Evolutionary conservation across 139 green algal genomes (phyloP).

Genomic region (Coelastrella sp.): DNA sequence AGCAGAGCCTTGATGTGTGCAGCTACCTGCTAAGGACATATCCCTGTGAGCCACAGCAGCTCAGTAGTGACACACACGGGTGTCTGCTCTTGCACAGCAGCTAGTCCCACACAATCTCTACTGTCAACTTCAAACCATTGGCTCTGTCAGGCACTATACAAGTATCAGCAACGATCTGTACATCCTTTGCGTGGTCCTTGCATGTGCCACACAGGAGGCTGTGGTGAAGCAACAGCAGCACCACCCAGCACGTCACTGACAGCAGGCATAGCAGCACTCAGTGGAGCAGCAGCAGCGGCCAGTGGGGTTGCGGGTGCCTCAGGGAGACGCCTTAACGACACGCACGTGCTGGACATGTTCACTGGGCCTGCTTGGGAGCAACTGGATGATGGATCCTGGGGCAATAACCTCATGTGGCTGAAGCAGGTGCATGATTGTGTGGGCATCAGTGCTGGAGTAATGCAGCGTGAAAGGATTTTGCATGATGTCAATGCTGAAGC

Average conservation of each 20-base stretch:
- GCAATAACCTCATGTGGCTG: conserved; percentile 59
- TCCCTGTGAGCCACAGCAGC: no score
- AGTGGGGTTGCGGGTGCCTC: neutral
- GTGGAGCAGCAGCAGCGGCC: conserved; percentile 7
- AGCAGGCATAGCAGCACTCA: neutral
- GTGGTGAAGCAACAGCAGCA: neutral
- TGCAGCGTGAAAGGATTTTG: no score
- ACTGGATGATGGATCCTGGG: conserved; percentile 74
- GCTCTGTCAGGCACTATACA: no score
- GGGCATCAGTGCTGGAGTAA: neutral
- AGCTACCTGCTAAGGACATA: no score
- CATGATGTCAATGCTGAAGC: no score
- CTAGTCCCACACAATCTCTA: no score
- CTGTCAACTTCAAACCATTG: no score
- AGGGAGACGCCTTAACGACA: conserved; percentile 23
- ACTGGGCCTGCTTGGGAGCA: conserved; percentile 71
- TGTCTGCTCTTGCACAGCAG: no score
- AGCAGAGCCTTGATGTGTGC: no score
- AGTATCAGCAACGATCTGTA: no score
- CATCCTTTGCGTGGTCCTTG: no score
- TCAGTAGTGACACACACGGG: no score
- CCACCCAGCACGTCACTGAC: neutral
- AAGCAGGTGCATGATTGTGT: conserved; percentile 60
- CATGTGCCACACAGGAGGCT: neutral
- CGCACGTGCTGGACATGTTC: conserved; percentile 71